These are phyloP conservation scores for Fusarium torulosum DNA, from an alignment of 2,329 filamentous ascomycete genomes.

Conservation along the genomic window DNA sequence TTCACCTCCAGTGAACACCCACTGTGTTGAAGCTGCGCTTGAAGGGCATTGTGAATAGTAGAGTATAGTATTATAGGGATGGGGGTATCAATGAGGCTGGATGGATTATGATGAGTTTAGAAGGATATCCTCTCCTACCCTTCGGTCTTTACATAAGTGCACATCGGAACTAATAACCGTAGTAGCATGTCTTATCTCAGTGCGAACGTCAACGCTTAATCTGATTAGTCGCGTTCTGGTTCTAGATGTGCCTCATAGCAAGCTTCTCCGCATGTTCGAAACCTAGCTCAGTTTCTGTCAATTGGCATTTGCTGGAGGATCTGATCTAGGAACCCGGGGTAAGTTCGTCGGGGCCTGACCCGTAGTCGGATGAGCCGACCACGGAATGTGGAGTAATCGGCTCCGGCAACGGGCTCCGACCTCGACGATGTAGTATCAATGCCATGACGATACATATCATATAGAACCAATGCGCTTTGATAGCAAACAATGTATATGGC, in stretches of 20 bases:
- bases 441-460: not conserved
- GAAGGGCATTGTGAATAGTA: slow-evolving; percentile 15
- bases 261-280: not conserved
- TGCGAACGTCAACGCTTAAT: not conserved
- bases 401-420: not conserved
- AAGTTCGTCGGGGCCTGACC: not conserved
- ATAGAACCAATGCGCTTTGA: too few species aligned
- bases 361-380: not conserved
- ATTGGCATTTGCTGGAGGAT: not conserved
- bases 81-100: too few species aligned
- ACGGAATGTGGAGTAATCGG: not conserved
- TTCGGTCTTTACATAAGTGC: not conserved
- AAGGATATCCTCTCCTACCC: not conserved
- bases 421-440: not conserved
- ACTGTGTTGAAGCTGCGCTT: slow-evolving; percentile 41
- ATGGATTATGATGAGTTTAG: not conserved
- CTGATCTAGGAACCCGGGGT: not conserved
- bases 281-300: not conserved
- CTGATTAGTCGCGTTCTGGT: not conserved
- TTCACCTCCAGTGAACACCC: slow-evolving; percentile 37
- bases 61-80: accelerated
- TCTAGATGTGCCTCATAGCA: not conserved
- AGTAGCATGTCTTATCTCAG: not conserved
- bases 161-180: not conserved
- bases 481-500: too few species aligned